Evolutionary conservation across 2,329 filamentous ascomycete genomes (phyloP).

Genomic region (Trichoderma guizhouense): DNA sequence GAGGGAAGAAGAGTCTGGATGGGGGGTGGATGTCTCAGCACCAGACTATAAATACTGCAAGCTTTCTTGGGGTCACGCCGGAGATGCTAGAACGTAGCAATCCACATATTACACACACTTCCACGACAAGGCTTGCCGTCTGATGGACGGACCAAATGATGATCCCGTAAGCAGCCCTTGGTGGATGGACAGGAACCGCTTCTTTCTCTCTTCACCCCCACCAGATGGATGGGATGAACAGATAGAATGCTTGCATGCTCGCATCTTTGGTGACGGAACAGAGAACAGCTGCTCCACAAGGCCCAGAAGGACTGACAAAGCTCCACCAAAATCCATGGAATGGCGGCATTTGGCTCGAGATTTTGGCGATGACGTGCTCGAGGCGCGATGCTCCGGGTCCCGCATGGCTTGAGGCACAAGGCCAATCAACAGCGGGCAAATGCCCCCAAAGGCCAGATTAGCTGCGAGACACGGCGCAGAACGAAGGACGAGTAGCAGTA

Average conservation of each 20-base stretch:
- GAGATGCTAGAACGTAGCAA: conserved; percentile 7
- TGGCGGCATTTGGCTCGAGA: conserved; percentile 17
- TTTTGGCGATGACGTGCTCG: conserved; percentile 33
- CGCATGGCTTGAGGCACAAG: conserved; percentile 23
- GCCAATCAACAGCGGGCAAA: conserved; percentile 25
- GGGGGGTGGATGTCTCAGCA: background rate
- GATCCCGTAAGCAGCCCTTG: conserved; percentile 12
- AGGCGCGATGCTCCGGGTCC: conserved; percentile 27
- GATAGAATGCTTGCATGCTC: background rate
- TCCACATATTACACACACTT: background rate
- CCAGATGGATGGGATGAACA: background rate
- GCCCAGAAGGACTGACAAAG: background rate
- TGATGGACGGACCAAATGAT: background rate
- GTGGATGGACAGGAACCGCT: background rate
- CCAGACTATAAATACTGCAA: conserved; percentile 10
- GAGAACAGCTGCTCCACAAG: background rate
- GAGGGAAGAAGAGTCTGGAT: background rate
- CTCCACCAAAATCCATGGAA: background rate
- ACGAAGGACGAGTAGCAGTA: background rate
- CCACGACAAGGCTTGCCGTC: background rate
- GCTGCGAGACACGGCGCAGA: background rate
- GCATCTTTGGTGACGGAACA: conserved; percentile 1
- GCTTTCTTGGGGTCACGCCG: background rate
- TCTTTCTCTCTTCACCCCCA: background rate
- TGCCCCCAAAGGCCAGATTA: background rate